Evolutionary conservation across 2,329 filamentous ascomycete species (phyloP).

Genomic region (Ophiostoma quercus): DNA sequence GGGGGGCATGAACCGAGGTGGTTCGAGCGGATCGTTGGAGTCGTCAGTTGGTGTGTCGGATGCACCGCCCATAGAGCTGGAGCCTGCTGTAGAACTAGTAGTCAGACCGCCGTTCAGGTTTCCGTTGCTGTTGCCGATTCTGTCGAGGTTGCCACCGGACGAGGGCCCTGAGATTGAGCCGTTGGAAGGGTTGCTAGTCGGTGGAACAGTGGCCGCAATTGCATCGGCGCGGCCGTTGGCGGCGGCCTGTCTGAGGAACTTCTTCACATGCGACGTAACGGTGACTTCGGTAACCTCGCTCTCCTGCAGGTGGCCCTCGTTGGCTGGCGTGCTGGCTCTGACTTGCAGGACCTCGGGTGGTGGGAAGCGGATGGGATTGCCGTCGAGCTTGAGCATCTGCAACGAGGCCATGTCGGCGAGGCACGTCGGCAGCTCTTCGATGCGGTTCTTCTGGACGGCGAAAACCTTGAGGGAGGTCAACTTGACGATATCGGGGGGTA

Average conservation of each 20-base stretch:
- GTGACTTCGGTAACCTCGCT: constrained; percentile 59
- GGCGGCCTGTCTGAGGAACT: constrained; percentile 49
- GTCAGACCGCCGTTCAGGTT: constrained; percentile 9
- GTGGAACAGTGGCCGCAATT: not conserved
- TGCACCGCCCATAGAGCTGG: constrained; percentile 24
- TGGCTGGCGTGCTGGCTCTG: constrained; percentile 50
- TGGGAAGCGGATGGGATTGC: constrained; percentile 79
- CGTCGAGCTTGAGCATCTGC: constrained; percentile 82
- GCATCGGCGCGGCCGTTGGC: not conserved
- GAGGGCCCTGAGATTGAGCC: constrained; percentile 15
- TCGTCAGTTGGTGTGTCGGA: constrained; percentile 54
- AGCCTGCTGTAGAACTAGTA: constrained; percentile 14
- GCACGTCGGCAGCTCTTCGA: constrained; percentile 76
- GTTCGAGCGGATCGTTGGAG: constrained; percentile 70
- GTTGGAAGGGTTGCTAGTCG: not conserved
- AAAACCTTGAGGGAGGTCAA: constrained; percentile 84
- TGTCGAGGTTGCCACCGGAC: not conserved
- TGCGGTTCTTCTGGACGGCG: constrained; percentile 79
- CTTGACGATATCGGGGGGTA: constrained; percentile 74
- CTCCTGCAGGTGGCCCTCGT: constrained; percentile 53
- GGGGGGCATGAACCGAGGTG: constrained; percentile 59
- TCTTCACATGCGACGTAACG: constrained; percentile 58
- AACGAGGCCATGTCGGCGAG: constrained; percentile 85
- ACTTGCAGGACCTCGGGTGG: constrained; percentile 63
- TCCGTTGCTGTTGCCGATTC: not conserved